Evolutionary conservation across 176 grass and related monocot species (phyloP).

Genomic region (Olyra latifolia): DNA sequence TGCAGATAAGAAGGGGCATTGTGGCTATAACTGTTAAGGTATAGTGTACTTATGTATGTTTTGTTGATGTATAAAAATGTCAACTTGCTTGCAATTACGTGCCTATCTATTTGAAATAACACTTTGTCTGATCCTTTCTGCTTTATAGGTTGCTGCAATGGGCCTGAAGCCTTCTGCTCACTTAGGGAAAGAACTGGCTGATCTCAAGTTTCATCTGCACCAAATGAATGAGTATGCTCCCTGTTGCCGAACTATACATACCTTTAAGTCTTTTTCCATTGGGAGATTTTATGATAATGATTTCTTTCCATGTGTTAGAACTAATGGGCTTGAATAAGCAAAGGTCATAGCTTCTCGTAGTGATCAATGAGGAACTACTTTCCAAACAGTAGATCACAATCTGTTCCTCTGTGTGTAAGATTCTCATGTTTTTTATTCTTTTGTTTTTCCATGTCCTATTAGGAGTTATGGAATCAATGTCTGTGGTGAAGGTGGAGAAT

Average conservation of each 20-base stretch:
- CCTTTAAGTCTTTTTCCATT: background rate
- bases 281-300: background rate
- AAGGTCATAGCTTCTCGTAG: background rate
- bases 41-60: constrained; percentile 20
- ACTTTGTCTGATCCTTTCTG: constrained; percentile 10
- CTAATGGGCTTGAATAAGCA: background rate
- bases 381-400: background rate
- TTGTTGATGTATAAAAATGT: background rate
- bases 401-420: background rate
- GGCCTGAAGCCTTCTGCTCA: constrained; percentile 79
- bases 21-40: constrained; percentile 93
- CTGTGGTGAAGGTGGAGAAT: constrained; percentile 97
- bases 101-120: background rate
- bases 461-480: constrained; percentile 99
- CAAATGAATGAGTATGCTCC: constrained; percentile 73
- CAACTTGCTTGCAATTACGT: background rate
- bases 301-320: background rate
- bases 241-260: background rate
- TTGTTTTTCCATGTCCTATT: constrained; percentile 35
- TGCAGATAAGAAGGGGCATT: constrained; percentile 86
- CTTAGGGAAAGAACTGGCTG: constrained; percentile 82
- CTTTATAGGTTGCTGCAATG: constrained; percentile 77
- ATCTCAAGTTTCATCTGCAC: constrained; percentile 68
- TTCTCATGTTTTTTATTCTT: constrained; percentile 28
- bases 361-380: background rate